Percentiles rank a stretch among this genome's conserved stretches.
phyloP scores from a whole-genome alignment of 169 alveolate genomes.

The Ichthyophthirius multifiliis region DNA sequence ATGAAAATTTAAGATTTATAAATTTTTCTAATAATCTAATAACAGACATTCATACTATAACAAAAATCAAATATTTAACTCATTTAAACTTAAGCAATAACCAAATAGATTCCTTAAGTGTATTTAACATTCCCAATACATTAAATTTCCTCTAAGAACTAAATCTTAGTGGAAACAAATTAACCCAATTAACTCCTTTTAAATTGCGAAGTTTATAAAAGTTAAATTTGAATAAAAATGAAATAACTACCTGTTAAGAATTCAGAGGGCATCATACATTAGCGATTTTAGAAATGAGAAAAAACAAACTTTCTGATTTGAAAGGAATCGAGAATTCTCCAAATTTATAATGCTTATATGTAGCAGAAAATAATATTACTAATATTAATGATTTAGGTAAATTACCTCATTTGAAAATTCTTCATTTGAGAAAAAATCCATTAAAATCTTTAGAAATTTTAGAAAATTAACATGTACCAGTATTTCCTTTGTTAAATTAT shows the following conservation, averaged over 20 bases:
- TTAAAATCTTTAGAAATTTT: constrained; percentile 10
- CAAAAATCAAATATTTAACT: constrained; percentile 16
- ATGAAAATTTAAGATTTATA: constrained; percentile 19
- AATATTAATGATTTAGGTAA: constrained; percentile 22
- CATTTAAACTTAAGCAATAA: constrained; percentile 29
- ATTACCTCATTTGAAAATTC: constrained; percentile 29
- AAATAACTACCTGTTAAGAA: constrained; percentile 35
- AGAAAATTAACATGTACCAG: neutral
- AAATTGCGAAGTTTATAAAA: constrained; percentile 37
- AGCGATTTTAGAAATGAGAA: constrained; percentile 42
- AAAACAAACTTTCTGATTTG: constrained; percentile 43
- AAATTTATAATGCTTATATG: constrained; percentile 27
- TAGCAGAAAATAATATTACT: constrained; percentile 48
- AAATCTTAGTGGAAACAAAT: constrained; percentile 25
- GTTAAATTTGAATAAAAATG: constrained; percentile 48
- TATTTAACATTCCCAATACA: constrained; percentile 11
- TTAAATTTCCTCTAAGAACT: constrained; percentile 36
- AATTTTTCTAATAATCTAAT: constrained; percentile 30
- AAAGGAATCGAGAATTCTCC: constrained; percentile 45
- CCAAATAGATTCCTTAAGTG: constrained; percentile 14
- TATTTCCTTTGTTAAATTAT: constrained; percentile 4
- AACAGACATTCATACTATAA: neutral
- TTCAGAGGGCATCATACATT: constrained; percentile 46
- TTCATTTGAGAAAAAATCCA: constrained; percentile 40
- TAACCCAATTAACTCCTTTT: constrained; percentile 2